A percentile compares a stretch with the other conserved stretches of the same genome.
Evolutionary conservation across 2,329 filamentous ascomycete species (phyloP).

Genomic region (Cordyceps cateniannulata): DNA sequence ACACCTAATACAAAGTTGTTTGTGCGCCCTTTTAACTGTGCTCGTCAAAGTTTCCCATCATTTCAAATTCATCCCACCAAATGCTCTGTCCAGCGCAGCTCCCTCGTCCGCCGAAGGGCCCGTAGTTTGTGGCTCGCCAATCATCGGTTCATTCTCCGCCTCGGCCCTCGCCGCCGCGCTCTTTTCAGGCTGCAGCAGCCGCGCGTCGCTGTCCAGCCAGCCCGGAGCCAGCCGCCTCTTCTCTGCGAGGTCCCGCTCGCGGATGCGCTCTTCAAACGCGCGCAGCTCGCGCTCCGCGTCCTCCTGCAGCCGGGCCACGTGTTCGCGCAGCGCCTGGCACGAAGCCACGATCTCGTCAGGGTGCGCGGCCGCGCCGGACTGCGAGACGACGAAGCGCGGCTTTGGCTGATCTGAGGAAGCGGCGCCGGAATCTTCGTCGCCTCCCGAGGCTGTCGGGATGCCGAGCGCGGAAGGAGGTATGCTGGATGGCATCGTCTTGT

Average conservation of each 20-base stretch:
- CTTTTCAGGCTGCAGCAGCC: conserved; percentile 62
- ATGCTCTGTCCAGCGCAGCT: conserved; percentile 51
- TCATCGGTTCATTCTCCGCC: conserved; percentile 9
- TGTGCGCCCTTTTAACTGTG: background rate
- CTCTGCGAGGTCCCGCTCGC: conserved; percentile 64
- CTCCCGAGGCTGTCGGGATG: conserved; percentile 27
- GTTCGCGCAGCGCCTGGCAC: conserved; percentile 69
- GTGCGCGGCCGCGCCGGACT: conserved; percentile 74
- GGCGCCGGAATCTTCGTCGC: background rate
- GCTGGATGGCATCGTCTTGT: conserved; percentile 81
- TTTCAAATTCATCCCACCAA: conserved; percentile 41
- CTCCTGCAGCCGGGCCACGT: conserved; percentile 62
- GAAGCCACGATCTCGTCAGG: conserved; percentile 80
- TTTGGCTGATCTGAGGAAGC: conserved; percentile 37
- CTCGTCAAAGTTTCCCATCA: background rate
- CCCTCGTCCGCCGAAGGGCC: conserved; percentile 45
- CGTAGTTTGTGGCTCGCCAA: conserved; percentile 22
- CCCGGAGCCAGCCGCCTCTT: conserved; percentile 74
- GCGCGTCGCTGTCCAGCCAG: conserved; percentile 69
- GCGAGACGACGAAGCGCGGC: conserved; percentile 68
- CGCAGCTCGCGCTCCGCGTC: conserved; percentile 62
- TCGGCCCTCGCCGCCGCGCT: conserved; percentile 26
- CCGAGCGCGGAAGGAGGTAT: conserved; percentile 51
- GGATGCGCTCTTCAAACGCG: conserved; percentile 62
- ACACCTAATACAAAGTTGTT: conserved; percentile 7